These are phyloP conservation scores for Penicillium angulare DNA, from an alignment of 495 filamentous ascomycete species.

Conservation along the genomic window DNA sequence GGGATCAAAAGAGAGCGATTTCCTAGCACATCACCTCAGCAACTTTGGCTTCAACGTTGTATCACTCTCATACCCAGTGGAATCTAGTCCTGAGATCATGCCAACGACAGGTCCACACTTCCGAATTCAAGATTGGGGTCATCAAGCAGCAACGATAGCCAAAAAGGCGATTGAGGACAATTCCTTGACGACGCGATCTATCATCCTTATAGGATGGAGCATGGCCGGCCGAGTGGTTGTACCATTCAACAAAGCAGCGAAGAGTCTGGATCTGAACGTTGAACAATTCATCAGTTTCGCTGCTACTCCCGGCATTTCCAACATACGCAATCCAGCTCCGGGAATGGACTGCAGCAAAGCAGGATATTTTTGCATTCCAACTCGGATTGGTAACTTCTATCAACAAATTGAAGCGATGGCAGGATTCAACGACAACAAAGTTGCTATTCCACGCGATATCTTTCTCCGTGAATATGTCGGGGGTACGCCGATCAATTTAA, in stretches of 20 bases:
- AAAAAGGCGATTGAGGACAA: conserved; percentile 9
- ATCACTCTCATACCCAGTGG: conserved; percentile 27
- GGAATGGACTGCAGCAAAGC: not conserved
- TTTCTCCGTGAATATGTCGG: conserved; percentile 25
- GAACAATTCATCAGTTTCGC: conserved; percentile 19
- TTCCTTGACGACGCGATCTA: not conserved
- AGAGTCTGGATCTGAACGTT: conserved; percentile 15
- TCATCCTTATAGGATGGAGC: conserved; percentile 22
- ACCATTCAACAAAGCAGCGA: conserved; percentile 16
- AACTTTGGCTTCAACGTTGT: conserved; percentile 16
- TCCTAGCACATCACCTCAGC: conserved; percentile 19
- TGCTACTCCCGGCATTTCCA: conserved; percentile 21
- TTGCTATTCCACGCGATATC: conserved; percentile 13
- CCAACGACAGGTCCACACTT: conserved; percentile 11
- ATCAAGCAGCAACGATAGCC: conserved; percentile 15
- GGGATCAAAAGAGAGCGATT: conserved; percentile 10
- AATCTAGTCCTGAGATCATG: conserved; percentile 15
- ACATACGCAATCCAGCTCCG: conserved; percentile 4
- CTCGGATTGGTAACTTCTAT: conserved; percentile 10
- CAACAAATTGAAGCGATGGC: conserved; percentile 10
- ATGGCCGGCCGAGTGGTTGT: conserved; percentile 25
- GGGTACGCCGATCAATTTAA: conserved; percentile 18
- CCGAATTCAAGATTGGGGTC: conserved; percentile 22
- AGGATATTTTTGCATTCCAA: conserved; percentile 10
- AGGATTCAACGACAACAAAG: conserved; percentile 2